Percentiles rank a stretch among this genome's conserved stretches.
These are phyloP conservation scores for Diaporthe sp. DNA, from an alignment of 2,329 filamentous ascomycete species.

Conservation along the genomic window DNA sequence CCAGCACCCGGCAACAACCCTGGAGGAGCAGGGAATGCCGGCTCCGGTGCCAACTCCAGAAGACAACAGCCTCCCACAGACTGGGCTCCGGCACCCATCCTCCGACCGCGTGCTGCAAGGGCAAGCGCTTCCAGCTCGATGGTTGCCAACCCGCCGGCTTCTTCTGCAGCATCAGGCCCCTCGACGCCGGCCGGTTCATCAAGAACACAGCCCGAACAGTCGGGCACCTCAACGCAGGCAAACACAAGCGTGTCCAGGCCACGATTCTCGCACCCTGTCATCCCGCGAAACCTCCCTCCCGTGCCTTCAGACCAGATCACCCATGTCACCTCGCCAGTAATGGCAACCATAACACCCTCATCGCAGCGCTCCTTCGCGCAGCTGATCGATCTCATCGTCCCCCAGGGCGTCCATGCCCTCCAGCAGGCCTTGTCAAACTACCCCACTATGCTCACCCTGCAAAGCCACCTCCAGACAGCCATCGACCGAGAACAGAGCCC, in stretches of 20 bases:
- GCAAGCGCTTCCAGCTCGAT: slow-evolving; percentile 38
- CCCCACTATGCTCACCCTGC: slow-evolving; percentile 64
- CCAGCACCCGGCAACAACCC: slow-evolving; percentile 33
- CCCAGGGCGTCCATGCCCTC: slow-evolving; percentile 63
- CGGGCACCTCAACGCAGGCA: slow-evolving; percentile 12
- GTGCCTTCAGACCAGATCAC: slow-evolving; percentile 44
- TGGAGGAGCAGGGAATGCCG: slow-evolving; percentile 25
- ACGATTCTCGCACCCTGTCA: slow-evolving; percentile 40
- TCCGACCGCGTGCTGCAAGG: slow-evolving; percentile 22
- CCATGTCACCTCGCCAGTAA: slow-evolving; percentile 50
- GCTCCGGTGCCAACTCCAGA: slow-evolving; percentile 26
- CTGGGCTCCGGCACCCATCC: slow-evolving; percentile 6
- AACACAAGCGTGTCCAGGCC: slow-evolving; percentile 35
- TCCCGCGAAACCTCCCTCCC: background rate
- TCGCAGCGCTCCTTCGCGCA: slow-evolving; percentile 60
- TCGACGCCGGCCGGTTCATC: slow-evolving; percentile 26
- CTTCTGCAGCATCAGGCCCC: slow-evolving; percentile 25
- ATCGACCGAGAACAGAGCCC: slow-evolving; percentile 68
- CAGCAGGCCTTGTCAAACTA: slow-evolving; percentile 61
- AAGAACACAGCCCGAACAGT: slow-evolving; percentile 26
- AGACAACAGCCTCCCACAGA: slow-evolving; percentile 13
- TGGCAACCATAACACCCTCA: slow-evolving; percentile 51
- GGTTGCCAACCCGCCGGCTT: slow-evolving; percentile 20
- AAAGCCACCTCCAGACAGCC: slow-evolving; percentile 62
- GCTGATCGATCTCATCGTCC: slow-evolving; percentile 68